phyloP scores from a whole-genome alignment of 2,329 filamentous ascomycete species.

The Sporothrix dimorphospora region DNA sequence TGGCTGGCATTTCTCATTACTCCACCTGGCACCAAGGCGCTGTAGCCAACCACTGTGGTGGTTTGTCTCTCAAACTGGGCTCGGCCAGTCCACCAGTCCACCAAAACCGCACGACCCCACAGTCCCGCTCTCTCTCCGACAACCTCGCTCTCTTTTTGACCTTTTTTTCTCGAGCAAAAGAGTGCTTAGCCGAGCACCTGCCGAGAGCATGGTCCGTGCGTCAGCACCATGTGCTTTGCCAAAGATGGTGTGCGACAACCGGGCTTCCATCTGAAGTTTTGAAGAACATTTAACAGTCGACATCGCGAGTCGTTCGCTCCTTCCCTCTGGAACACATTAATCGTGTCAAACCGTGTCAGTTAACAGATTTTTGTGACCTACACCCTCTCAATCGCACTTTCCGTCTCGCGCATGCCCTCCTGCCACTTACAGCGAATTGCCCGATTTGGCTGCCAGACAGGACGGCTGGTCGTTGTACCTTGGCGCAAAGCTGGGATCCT shows the following conservation, averaged over 20 bases:
- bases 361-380: not conserved
- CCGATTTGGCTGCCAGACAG: not conserved
- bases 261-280: not conserved
- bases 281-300: not conserved
- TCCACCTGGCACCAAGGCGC: constrained; percentile 23
- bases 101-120: not conserved
- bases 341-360: not conserved
- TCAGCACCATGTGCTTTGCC: constrained; percentile 17
- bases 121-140: constrained; percentile 14
- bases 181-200: constrained; percentile 31
- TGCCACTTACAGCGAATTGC: constrained; percentile 13
- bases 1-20: constrained; percentile 35
- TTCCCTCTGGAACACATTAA: not conserved
- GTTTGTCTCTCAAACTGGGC: constrained; percentile 4
- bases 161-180: not conserved
- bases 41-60: constrained; percentile 13
- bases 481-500: constrained; percentile 6
- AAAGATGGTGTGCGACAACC: not conserved
- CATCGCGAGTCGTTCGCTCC: not conserved
- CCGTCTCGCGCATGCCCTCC: not conserved
- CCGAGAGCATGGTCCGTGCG: constrained; percentile 28
- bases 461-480: not conserved
- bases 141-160: constrained; percentile 19
- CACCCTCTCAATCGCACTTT: not conserved
- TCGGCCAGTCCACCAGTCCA: not conserved